Conservation (phyloP, 495 filamentous ascomycete species). For the Cercophora sp. region DNA sequence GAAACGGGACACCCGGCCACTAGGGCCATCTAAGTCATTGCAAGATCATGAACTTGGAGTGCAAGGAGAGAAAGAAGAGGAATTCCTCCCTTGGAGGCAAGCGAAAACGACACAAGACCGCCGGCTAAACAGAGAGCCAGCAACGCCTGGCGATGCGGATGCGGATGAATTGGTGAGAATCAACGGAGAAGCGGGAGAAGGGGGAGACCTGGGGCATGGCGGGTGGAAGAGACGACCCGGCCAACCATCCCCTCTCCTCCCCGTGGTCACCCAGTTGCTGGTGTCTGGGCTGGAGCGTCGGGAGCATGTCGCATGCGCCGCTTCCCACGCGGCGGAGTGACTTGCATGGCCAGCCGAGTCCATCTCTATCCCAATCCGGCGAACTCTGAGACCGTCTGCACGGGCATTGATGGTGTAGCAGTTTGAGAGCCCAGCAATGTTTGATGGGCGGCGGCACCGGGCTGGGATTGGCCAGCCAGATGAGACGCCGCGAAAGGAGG, state of each 20-base stretch:
- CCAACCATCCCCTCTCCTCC: not conserved
- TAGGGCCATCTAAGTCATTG: conserved; percentile 38
- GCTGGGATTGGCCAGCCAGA: conserved; percentile 34
- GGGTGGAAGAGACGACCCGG: conserved; percentile 13
- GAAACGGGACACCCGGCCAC: conserved; percentile 27
- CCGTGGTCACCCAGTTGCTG: not conserved
- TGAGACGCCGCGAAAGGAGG: conserved; percentile 24
- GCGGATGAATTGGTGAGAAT: conserved; percentile 30
- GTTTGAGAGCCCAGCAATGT: conserved; percentile 27
- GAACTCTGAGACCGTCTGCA: conserved; percentile 24
- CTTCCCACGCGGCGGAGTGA: conserved; percentile 2
- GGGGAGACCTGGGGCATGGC: conserved; percentile 19
- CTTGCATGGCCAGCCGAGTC: conserved; percentile 8
- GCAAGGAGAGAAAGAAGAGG: conserved; percentile 16
- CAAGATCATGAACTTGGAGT: conserved; percentile 35
- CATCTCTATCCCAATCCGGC: conserved; percentile 10
- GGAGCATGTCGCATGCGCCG: not conserved
- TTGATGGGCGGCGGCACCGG: conserved; percentile 30
- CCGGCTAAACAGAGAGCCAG: conserved; percentile 32
- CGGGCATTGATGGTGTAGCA: conserved; percentile 23
- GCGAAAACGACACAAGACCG: conserved; percentile 20
- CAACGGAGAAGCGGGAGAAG: conserved; percentile 22
- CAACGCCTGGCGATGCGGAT: conserved; percentile 29
- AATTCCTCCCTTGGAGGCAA: conserved; percentile 20
- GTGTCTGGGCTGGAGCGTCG: too few species aligned